phyloP scores from a whole-genome alignment of 2,329 filamentous ascomycete genomes.

The Fusarium sp. region DNA sequence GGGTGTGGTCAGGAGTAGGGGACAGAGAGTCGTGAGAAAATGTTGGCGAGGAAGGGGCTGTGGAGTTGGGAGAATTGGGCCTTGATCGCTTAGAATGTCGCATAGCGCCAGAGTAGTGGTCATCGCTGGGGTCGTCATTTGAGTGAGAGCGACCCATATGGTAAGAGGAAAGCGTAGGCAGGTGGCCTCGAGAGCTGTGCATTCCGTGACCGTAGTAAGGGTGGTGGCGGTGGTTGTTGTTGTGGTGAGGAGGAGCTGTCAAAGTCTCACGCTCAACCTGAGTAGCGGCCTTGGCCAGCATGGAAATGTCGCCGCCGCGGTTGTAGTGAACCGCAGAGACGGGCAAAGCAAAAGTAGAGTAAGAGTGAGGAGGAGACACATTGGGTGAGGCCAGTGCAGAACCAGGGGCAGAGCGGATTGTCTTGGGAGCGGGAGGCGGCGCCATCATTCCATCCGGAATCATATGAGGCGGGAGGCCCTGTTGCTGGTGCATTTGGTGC shows the following conservation, averaged over 20 bases:
- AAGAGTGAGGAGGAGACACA: constrained; percentile 93
- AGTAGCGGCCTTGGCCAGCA: constrained; percentile 71
- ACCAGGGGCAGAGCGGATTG: constrained; percentile 88
- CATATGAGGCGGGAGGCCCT: constrained; percentile 59
- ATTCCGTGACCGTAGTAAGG: constrained; percentile 66
- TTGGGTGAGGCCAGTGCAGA: constrained; percentile 94
- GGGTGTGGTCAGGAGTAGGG: constrained; percentile 97
- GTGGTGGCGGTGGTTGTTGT: constrained; percentile 63
- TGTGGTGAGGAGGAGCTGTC: constrained; percentile 57
- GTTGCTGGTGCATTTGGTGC: constrained; percentile 55
- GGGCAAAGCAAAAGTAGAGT: constrained; percentile 74
- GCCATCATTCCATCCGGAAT: constrained; percentile 78
- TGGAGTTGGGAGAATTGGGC: constrained; percentile 94
- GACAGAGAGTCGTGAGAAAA: constrained; percentile 97
- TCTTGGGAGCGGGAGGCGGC: constrained; percentile 79
- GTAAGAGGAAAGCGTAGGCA: constrained; percentile 86
- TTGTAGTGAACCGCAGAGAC: constrained; percentile 65
- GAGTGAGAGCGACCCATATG: constrained; percentile 94
- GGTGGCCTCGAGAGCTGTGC: constrained; percentile 69
- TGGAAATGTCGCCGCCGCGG: constrained; percentile 67
- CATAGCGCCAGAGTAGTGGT: constrained; percentile 77
- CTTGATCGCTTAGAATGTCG: constrained; percentile 88
- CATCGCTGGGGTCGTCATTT: constrained; percentile 80
- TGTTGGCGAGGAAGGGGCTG: constrained; percentile 93
- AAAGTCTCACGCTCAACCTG: constrained; percentile 72